Base-by-base conservation (phyloP, 192 early-diverging fungal genomes). In the Umbelopsis ramanniana region DNA sequence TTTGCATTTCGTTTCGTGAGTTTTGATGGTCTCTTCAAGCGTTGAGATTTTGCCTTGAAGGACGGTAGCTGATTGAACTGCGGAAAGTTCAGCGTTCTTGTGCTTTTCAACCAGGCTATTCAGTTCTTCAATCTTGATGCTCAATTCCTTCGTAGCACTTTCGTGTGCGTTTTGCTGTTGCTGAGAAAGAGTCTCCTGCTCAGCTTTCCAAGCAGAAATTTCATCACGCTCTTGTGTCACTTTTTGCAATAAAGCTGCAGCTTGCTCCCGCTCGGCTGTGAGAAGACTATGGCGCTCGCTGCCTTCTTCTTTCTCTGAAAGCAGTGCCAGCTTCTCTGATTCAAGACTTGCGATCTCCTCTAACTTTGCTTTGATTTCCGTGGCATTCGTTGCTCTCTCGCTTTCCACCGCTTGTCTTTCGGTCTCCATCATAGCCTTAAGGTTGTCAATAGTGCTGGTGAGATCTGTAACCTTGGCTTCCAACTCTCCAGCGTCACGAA, bases 181-280 rank as follows among this genome's bases (percentile, higher is more conserved):
- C 12, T 63, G 57, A 8, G n/a, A 37, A 12, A 43, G 40, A 37
- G 57, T 14, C 17, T 63, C 57, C 12, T 37, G 57, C 7, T 29
- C 15, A 37, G 57, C 15, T 14, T 37, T 63, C 57, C 57, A 63
- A 37, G 33, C 57, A 3, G 33, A 1, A 63, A 63, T 22, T 63
- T 63, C 57, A 37, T 63, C 57, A 17, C 57, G 57, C 57, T 63
- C 57, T 29, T 63, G 26, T 15, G 24, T 63, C 0, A 35, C 57
- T 38, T 63, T 35, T 17, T 17, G 12, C 3, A 63, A 8, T 37
- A 63, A 63, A 3, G 57, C 19, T 63, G 7, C 33, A 38, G 57
- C 35, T 15, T 50, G 19, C 15, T 50, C 48, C 5, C 17, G 48
- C 1, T 50, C 48, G 17, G 48, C 48, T 5, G 48, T 50, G 5